These are phyloP conservation scores for Cladorrhinum samala DNA, from an alignment of 495 filamentous ascomycete genomes.

Conservation along the genomic window DNA sequence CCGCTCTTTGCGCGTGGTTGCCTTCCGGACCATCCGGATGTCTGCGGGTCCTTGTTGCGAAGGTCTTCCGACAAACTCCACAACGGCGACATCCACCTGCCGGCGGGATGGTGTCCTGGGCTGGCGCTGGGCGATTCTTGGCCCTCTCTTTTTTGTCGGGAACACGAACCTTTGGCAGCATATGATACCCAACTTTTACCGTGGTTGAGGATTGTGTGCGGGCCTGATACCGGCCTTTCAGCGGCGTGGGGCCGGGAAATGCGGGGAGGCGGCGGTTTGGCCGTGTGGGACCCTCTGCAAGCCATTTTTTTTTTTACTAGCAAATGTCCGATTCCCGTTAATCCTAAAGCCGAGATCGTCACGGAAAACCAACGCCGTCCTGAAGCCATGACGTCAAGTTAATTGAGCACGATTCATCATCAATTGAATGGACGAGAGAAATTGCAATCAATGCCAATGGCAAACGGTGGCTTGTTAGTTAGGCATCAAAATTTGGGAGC, in stretches of 20 bases:
- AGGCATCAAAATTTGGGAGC: background rate
- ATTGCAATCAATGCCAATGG: no score
- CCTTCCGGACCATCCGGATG: background rate
- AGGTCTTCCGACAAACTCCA: background rate
- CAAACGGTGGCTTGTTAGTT: background rate
- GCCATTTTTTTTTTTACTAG: no score
- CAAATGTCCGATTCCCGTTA: no score
- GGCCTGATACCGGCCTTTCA: slow-evolving; percentile 2
- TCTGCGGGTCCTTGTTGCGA: no score
- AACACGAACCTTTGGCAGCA: background rate
- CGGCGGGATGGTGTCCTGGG: background rate
- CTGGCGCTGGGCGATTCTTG: no score
- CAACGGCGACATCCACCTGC: background rate
- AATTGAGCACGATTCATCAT: background rate
- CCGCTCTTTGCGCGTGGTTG: no score
- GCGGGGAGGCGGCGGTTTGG: slow-evolving; percentile 3
- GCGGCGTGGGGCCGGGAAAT: slow-evolving; percentile 2
- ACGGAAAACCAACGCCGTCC: background rate
- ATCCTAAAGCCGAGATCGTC: slow-evolving; percentile 3
- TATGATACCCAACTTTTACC: slow-evolving; percentile 6
- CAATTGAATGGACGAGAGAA: no score
- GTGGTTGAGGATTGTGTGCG: background rate
- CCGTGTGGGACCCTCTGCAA: no score
- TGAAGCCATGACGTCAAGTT: slow-evolving; percentile 10
- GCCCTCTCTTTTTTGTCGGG: background rate